These are phyloP conservation scores for Boletus sp. DNA, from an alignment of 1,284 basidiomycete species.

Conservation along the genomic window DNA sequence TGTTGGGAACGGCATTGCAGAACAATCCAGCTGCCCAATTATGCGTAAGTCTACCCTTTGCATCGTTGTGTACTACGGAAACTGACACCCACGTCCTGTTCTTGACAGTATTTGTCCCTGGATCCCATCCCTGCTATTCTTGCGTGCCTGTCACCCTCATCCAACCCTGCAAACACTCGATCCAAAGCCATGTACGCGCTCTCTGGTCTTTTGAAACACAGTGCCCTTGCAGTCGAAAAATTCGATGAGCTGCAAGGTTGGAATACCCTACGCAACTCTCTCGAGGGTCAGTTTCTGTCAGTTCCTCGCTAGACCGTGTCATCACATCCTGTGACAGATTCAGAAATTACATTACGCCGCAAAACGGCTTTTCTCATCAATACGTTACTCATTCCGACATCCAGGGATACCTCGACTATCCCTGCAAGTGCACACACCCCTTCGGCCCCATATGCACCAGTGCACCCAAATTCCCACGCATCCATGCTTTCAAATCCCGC, in stretches of 20 bases:
- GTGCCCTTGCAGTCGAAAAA: constrained; percentile 60
- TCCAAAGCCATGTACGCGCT: constrained; percentile 87
- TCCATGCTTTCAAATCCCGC: constrained; percentile 50
- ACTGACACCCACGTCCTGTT: not conserved
- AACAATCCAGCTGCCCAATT: constrained; percentile 92
- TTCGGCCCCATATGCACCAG: constrained; percentile 28
- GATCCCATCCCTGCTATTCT: constrained; percentile 68
- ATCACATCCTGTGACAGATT: constrained; percentile 47
- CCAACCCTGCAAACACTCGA: constrained; percentile 49
- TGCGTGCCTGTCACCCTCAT: constrained; percentile 56
- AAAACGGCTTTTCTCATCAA: constrained; percentile 86
- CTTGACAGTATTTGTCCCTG: constrained; percentile 62
- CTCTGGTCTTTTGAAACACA: constrained; percentile 84
- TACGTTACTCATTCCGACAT: constrained; percentile 65
- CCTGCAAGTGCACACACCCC: constrained; percentile 21
- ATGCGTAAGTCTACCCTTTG: constrained; percentile 52
- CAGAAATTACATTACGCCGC: constrained; percentile 72
- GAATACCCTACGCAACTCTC: constrained; percentile 55
- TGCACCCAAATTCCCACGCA: constrained; percentile 67
- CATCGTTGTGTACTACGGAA: not conserved
- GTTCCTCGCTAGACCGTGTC: not conserved
- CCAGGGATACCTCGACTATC: constrained; percentile 2
- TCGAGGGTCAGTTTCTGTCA: constrained; percentile 52
- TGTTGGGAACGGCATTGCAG: constrained; percentile 90
- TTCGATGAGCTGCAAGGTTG: constrained; percentile 65